These are phyloP conservation scores for Trametes hirsuta DNA, from an alignment of 1,284 basidiomycete genomes.

Conservation along the genomic window DNA sequence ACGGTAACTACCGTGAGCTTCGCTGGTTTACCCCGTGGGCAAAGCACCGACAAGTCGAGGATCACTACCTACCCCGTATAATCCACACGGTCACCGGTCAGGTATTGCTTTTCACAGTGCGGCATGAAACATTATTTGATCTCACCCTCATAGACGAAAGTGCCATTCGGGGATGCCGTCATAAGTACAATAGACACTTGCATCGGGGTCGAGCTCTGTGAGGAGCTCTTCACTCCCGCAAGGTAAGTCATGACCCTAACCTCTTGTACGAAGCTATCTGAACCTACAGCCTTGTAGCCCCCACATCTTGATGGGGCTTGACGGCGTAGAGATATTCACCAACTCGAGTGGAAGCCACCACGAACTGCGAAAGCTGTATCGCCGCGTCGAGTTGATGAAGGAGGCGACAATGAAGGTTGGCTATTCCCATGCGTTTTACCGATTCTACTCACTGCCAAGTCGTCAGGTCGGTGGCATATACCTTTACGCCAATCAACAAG, in stretches of 20 bases:
- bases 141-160: constrained; percentile 60
- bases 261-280: no score
- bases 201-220: constrained; percentile 95
- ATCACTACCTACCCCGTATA: constrained; percentile 87
- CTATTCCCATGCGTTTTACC: not conserved
- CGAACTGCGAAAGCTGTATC: constrained; percentile 92
- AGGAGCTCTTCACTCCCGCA: constrained; percentile 95
- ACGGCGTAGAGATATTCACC: constrained; percentile 98
- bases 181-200: constrained; percentile 94
- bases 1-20: constrained; percentile 97
- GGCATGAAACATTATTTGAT: not conserved
- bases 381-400: constrained; percentile 92
- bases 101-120: constrained; percentile 43
- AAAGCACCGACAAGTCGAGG: constrained; percentile 86
- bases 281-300: constrained; percentile 57
- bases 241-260: constrained; percentile 56
- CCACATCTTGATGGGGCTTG: constrained; percentile 95
- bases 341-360: constrained; percentile 98
- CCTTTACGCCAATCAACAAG: constrained; percentile 98
- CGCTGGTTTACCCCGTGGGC: constrained; percentile 97
- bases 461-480: constrained; percentile 91
- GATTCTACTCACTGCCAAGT: not conserved
- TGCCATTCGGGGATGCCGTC: constrained; percentile 96
- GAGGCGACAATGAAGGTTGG: constrained; percentile 93
- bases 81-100: constrained; percentile 90